Evolutionary conservation across 2,329 filamentous ascomycete genomes (phyloP).

Genomic region (Fusarium keratoplasticum): DNA sequence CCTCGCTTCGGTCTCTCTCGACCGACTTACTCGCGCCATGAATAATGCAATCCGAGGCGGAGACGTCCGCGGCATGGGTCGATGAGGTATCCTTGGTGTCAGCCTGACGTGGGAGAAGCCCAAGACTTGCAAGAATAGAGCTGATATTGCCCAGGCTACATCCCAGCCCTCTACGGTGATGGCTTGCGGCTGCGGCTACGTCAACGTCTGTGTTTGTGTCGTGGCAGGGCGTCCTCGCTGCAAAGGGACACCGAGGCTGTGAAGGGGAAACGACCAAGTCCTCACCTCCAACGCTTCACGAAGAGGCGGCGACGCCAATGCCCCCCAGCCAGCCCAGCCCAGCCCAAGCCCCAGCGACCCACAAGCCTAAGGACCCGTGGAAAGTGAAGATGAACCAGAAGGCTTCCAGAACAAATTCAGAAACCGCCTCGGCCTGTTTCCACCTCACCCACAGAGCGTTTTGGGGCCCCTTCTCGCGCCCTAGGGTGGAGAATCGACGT

Average conservation of each 20-base stretch:
- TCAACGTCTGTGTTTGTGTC: constrained; percentile 25
- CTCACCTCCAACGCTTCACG: constrained; percentile 16
- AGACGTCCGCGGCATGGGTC: constrained; percentile 4
- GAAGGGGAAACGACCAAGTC: not conserved
- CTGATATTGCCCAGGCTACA: constrained; percentile 14
- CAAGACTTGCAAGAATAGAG: constrained; percentile 22
- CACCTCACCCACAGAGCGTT: constrained; percentile 14
- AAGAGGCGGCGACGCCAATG: not conserved
- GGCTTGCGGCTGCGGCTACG: not conserved
- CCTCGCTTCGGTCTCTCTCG: constrained; percentile 18
- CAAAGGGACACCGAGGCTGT: constrained; percentile 13
- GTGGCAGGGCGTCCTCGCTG: constrained; percentile 29
- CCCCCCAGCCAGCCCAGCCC: not conserved
- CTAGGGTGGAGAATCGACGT: constrained; percentile 19
- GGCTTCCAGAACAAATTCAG: constrained; percentile 41
- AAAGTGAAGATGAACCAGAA: constrained; percentile 33
- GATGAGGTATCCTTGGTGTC: not conserved
- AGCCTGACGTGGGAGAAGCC: constrained; percentile 16
- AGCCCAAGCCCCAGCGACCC: constrained; percentile 3
- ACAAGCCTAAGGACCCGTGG: constrained; percentile 12
- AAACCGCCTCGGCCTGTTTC: constrained; percentile 24
- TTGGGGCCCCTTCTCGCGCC: not conserved
- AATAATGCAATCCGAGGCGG: constrained; percentile 1
- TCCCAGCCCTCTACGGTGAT: not conserved
- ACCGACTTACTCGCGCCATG: constrained; percentile 7